Evolutionary conservation across 306 rosid species (phyloP).

Genomic region (Pyrus bretschneideri): DNA sequence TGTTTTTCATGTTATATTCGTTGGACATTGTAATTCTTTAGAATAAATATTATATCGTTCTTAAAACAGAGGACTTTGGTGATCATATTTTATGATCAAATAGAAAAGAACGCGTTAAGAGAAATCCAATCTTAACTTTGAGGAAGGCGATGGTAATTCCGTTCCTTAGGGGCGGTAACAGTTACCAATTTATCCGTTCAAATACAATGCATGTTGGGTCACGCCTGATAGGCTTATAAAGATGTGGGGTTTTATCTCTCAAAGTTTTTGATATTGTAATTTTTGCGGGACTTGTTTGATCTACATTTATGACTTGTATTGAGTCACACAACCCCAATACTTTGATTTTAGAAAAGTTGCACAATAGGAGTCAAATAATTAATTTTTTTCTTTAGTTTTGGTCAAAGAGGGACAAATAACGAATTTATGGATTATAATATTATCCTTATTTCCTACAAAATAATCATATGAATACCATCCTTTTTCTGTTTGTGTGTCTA

Average conservation of each 20-base stretch:
- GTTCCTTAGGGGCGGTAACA: neutral
- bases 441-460: neutral
- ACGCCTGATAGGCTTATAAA: neutral
- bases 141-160: neutral
- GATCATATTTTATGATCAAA: too few relatives aligned
- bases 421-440: neutral
- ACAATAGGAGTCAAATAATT: neutral
- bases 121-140: neutral
- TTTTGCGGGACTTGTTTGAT: neutral
- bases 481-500: neutral
- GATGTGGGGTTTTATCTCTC: neutral
- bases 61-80: too few relatives aligned
- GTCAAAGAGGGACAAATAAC: neutral
- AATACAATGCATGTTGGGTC: too few relatives aligned
- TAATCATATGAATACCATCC: neutral
- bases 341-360: neutral
- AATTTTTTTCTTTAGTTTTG: neutral
- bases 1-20: too few relatives aligned
- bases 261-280: neutral
- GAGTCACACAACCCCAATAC: neutral
- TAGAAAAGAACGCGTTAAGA: neutral
- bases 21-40: too few relatives aligned
- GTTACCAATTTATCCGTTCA: neutral
- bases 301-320: neutral
- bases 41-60: too few relatives aligned